Conservation (phyloP, 371 early-diverging fungal genomes). For the Lichtheimia ornata region DNA sequence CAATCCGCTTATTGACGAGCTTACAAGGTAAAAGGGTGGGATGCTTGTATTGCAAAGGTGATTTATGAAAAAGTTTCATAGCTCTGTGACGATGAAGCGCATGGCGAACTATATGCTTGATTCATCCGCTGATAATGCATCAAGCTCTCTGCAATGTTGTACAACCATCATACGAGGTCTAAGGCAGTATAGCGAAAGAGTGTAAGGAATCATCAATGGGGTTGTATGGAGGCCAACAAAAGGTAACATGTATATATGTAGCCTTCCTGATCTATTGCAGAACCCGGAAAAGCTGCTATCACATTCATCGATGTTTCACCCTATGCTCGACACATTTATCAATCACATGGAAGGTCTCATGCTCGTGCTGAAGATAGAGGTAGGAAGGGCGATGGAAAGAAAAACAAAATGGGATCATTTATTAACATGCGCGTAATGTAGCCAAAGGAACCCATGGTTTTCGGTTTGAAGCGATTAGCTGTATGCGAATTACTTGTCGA, state of each 20-base stretch:
- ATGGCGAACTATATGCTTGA: slow-evolving; percentile 21
- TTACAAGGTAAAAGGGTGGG: slow-evolving; percentile 10
- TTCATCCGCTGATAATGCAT: slow-evolving; percentile 11
- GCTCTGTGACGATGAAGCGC: slow-evolving; percentile 12
- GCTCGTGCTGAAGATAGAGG: not conserved
- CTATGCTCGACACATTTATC: not conserved
- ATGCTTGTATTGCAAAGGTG: not conserved
- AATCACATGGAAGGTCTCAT: slow-evolving; percentile 1
- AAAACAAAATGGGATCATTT: no score
- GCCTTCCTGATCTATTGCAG: no score
- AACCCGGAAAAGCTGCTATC: not conserved
- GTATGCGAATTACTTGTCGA: slow-evolving; percentile 17
- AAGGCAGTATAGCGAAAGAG: slow-evolving; percentile 9
- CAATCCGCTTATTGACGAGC: slow-evolving; percentile 9
- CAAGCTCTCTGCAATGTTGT: slow-evolving; percentile 11
- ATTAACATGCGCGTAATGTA: no score
- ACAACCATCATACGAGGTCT: slow-evolving; percentile 5
- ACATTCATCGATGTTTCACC: not conserved
- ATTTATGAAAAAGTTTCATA: not conserved
- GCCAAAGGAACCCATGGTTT: not conserved
- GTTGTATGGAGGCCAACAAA: not conserved
- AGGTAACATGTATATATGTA: no score
- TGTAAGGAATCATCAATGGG: slow-evolving; percentile 1
- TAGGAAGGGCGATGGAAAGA: no score
- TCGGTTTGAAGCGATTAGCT: slow-evolving; percentile 16